These are phyloP conservation scores for Wickerhamomyces sp. DNA, from an alignment of 1,139 yeast species.

Conservation along the genomic window DNA sequence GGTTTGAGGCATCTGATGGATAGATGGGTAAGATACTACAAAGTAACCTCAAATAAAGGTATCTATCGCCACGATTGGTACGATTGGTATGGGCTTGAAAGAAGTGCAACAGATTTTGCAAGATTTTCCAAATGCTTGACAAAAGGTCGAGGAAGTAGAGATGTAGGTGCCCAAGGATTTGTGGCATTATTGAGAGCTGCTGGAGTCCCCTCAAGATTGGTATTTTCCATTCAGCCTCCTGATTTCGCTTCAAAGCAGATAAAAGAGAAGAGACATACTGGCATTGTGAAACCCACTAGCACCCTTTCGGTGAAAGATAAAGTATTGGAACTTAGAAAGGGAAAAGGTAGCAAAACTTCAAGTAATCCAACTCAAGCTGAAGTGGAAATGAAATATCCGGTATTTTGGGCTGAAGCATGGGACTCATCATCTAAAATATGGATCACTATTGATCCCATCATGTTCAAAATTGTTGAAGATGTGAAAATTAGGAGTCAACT, in stretches of 20 bases:
- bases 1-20: constrained; percentile 63
- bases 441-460: constrained; percentile 84
- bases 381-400: constrained; percentile 45
- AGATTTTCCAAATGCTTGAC: constrained; percentile 40
- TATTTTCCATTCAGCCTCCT: constrained; percentile 85
- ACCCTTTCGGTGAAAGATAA: constrained; percentile 12
- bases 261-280: constrained; percentile 4
- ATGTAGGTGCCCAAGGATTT: constrained; percentile 84
- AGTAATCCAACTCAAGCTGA: constrained; percentile 15
- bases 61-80: constrained; percentile 55
- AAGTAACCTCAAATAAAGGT: constrained; percentile 42
- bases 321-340: constrained; percentile 15
- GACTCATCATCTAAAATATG: constrained; percentile 66
- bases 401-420: constrained; percentile 96
- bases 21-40: constrained; percentile 58
- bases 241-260: constrained; percentile 51
- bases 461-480: constrained; percentile 62
- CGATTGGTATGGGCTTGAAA: constrained; percentile 34
- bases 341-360: constrained; percentile 5
- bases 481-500: constrained; percentile 54
- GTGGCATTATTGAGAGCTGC: constrained; percentile 68
- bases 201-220: constrained; percentile 68
- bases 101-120: constrained; percentile 29
- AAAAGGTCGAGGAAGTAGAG: constrained; percentile 64
- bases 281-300: not conserved